Base-by-base conservation (phyloP, 2,329 filamentous ascomycete genomes). In the Pleochaeta shiraiana region DNA sequence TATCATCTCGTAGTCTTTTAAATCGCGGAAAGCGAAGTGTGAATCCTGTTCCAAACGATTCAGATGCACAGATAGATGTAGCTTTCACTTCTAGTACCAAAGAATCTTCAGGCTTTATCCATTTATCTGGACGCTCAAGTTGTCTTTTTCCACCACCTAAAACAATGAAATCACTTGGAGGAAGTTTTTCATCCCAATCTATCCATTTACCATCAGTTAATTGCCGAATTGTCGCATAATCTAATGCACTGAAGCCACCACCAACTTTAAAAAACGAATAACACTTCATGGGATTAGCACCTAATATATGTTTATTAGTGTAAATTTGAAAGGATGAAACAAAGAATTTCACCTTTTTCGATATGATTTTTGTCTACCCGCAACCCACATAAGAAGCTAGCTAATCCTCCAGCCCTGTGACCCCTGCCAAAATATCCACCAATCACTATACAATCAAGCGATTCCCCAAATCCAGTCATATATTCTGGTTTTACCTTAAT, bases 401-500 rank as follows among this genome's bases (percentile, higher is more conserved):
- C 90, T 3, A 96, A 77, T 1, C 76, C 82, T 47, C 92, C 93
- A 61, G 93, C 93, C 60, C 93, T 83, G 65, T 82, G 83, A 0
- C 93, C 93, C 33, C 87, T 88, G 16, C 93, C 93, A 72, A 88
- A 98, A 75, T 95, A 97, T 9, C 90, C 93, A 64, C 92, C 93
- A 64, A 98, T 83, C 19, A 98, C 79, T 16, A 96, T 77, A 68
- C 90, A 90, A 72, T 98, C 93, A 3, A 98, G 82, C 0, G 87
- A 89, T 74, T 97, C 92, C 67, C 93, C 93, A 73, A 93, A 95
- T 67, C 95, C 92, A 1, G 85, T 85, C 91, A 97, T 96, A 74
- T 98, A 98, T 68, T 98, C 93, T 0, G 93, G 93, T 71, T 98
- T 98, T 9, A 98, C 91, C 73, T 98, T 98, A 76, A 96, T 86